phyloP scores from a whole-genome alignment of 148 eudicot species.

The Chenopodium album region DNA sequence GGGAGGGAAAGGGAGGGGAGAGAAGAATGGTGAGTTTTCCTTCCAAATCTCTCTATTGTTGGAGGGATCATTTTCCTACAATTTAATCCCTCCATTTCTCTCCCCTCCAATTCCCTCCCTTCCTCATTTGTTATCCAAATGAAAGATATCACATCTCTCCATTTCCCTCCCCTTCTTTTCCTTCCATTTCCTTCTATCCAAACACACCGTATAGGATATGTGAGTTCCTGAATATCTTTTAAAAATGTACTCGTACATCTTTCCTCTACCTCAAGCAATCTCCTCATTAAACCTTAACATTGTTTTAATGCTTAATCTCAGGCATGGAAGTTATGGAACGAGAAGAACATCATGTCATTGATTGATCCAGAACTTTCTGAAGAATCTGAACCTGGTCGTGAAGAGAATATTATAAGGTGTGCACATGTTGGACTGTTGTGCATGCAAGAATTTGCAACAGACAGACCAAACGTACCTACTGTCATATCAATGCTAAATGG shows the following conservation, averaged over 20 bases:
- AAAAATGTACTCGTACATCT: not conserved
- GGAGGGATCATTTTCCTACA: no score
- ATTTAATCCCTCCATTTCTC: no score
- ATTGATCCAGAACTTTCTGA: slow-evolving; percentile 21
- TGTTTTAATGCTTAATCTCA: not conserved
- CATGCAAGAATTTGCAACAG: slow-evolving; percentile 36
- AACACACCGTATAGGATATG: slow-evolving; percentile 18
- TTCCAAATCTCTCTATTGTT: no score
- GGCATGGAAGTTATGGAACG: slow-evolving; percentile 37
- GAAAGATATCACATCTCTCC: no score
- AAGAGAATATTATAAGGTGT: slow-evolving; percentile 29
- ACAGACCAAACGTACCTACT: slow-evolving; percentile 36
- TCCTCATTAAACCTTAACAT: not conserved
- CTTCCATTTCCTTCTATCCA: no score
- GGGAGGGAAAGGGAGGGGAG: no score
- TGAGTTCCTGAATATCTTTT: slow-evolving; percentile 9
- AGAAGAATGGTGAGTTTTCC: no score
- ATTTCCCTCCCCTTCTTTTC: no score
- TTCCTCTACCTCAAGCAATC: not conserved
- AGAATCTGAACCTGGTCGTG: slow-evolving; percentile 1
- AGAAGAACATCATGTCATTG: slow-evolving; percentile 15
- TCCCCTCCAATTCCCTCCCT: no score
- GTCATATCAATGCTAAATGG: slow-evolving; percentile 35
- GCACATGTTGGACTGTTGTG: slow-evolving; percentile 39
- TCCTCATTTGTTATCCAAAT: no score